Percentiles rank a stretch among this genome's conserved stretches.
Evolutionary conservation across 75 land plant species (phyloP).

Genomic region (Larix kaempferi): DNA sequence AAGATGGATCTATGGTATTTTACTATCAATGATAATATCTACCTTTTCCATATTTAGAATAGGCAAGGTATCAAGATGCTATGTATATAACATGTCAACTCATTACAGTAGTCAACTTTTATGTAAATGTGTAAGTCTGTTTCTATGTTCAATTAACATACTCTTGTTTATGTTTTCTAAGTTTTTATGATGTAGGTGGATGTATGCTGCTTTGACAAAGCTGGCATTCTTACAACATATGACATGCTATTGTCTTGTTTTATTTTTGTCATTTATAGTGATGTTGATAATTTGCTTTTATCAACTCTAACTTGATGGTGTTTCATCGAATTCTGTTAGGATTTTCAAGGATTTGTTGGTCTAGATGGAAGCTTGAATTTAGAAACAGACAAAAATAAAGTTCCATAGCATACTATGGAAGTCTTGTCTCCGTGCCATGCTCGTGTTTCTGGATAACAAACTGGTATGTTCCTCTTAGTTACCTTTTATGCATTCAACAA

Average conservation of each 20-base stretch:
- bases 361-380: conserved; percentile 34
- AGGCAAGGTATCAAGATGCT: too few species aligned
- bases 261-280: background rate
- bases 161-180: too few species aligned
- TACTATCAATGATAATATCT: too few species aligned
- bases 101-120: too few species aligned
- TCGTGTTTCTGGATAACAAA: conserved; percentile 91
- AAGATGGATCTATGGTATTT: too few species aligned
- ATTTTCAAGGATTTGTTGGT: conserved; percentile 81
- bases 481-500: too few species aligned
- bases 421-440: conserved; percentile 90
- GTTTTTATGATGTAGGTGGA: conserved; percentile 60
- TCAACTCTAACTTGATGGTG: background rate
- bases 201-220: conserved; percentile 94
- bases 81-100: too few species aligned
- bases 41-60: too few species aligned
- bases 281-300: background rate
- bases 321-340: conserved; percentile 32
- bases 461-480: too few species aligned
- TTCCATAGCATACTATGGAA: conserved; percentile 51
- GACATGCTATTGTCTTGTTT: conserved; percentile 69
- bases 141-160: too few species aligned
- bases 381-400: conserved; percentile 62
- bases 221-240: conserved; percentile 92
- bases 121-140: too few species aligned